Base-by-base conservation (phyloP, 208 protist species). In the Acanthamoeba royreba region DNA sequence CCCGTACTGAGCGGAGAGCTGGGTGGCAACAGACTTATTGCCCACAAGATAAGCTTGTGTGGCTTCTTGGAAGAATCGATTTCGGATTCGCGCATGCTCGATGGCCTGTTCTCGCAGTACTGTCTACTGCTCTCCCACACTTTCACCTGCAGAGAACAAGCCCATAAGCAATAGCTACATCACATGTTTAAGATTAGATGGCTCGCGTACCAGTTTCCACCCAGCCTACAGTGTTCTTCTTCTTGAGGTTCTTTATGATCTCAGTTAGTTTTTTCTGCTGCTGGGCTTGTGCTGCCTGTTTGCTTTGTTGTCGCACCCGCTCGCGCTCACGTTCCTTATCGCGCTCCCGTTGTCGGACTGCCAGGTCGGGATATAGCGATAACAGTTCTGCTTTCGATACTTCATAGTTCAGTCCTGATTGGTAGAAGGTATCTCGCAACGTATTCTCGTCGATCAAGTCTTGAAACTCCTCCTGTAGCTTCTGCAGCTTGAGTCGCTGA, bases 381-480 rank as follows among this genome's bases (percentile, higher is more conserved):
- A 87, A 25, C 43, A 87, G 43, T 15, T 13, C 9, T 15, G 77
- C 43, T 4, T 35, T 47, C 28, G 77, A n/a, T 31, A 17, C 33
- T n/a, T 87, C 77, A 33, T 61, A 87, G 77, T n/a, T 53, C 8
- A 87, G 31, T 11, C 47, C 31, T 8, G 63, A 5, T 25, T 31
- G 77, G 5, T 53, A 7, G 28, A 87, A 87, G 3, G 31, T 33
- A 8, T 87, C 77, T 35, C 77, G 77, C 47, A 87, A 35, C 22
- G 47, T 11, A 4, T 87, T n/a, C 43, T 87, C 77, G 7, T 87
- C 77, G 9, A 58, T 11, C 46, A 87, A n/a, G 63, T 43, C 63
- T 28, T 52, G 47, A n/a, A 87, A 91, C 52, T 91, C 85, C 85
- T 91, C 53, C 58, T 91, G 52, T 53, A 91, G 35, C 53, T 91